Evolutionary conservation across 345 rosid species (phyloP), one percentile per base, ranked within the genome.

Genomic region (Hibiscus mutabilis): DNA sequence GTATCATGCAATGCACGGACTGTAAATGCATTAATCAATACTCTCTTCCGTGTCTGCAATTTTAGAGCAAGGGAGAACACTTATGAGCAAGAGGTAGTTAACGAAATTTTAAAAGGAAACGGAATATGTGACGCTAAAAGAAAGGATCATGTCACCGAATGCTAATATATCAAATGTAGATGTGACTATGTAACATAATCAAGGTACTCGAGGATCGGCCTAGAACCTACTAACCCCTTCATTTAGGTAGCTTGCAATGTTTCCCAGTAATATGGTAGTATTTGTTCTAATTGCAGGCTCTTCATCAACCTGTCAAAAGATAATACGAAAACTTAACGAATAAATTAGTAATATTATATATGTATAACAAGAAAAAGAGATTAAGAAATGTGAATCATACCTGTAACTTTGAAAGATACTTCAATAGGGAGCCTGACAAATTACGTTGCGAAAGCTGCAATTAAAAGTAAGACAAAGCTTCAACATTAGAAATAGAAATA

Each of bases 281-380:
- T 92, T 95, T 70, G 98, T 90, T 86, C 97, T 88, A 69, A 95
- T 95, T 56, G 98, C 98, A 66, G 99, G 89, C 80, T 95, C 99
- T 82, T 95, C 99, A 82, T 95, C 99, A 81, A 92, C 96, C 99
- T 95, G 79, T 21, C 27, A 55, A 9, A 55, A 21, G 8, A 2
- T 53, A 4, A 53, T 6, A 53, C 18, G 58, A 21, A 55, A 55
- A 19, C 59, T 19, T 19, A 8, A 49, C 19, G 16, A 49, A 5
- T 49, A 16, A 15, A 16, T 49, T 49, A 15, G 55, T 49, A 49
- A 3, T 46, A 49, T 13, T 16, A 49, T 49, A 14, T 49, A 65
- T 19, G 35, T 14, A 55, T 24, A 7, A 61, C 56, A 7, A 33
- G 19, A 33, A 46, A 57, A 52, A 6, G 40, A 58, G 46, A 78